Conservation (phyloP, 2,329 filamentous ascomycete species). For the Aspergillus brunneoviolaceus region DNA sequence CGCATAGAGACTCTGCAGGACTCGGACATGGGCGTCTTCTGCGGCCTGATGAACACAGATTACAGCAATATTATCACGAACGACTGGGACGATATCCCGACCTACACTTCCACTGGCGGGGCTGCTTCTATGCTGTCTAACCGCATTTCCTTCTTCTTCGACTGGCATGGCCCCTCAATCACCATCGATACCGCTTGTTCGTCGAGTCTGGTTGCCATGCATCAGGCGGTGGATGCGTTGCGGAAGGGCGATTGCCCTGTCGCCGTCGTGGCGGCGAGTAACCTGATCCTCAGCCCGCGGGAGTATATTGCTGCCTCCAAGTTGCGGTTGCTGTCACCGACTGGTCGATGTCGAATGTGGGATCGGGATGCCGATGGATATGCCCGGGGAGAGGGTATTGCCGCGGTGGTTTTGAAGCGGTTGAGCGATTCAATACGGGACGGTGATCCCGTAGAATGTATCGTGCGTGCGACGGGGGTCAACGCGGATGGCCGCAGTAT, state of each 20-base stretch:
- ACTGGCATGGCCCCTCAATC: slow-evolving; percentile 40
- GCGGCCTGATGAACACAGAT: slow-evolving; percentile 30
- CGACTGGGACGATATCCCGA: slow-evolving; percentile 25
- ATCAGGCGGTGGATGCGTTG: slow-evolving; percentile 34
- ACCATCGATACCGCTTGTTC: slow-evolving; percentile 51
- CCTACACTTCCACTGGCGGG: slow-evolving; percentile 33
- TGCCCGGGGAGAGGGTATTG: slow-evolving; percentile 55
- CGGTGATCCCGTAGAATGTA: slow-evolving; percentile 46
- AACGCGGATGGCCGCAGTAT: slow-evolving; percentile 40
- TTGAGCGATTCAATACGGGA: slow-evolving; percentile 50
- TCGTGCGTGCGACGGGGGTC: slow-evolving; percentile 36
- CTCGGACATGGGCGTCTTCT: slow-evolving; percentile 26
- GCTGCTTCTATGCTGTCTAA: slow-evolving; percentile 42
- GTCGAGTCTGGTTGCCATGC: slow-evolving; percentile 40
- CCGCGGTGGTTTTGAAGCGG: slow-evolving; percentile 52
- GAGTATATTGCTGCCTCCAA: slow-evolving; percentile 35
- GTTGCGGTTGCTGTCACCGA: slow-evolving; percentile 50
- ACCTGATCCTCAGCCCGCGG: slow-evolving; percentile 30
- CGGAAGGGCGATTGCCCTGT: slow-evolving; percentile 29
- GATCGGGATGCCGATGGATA: slow-evolving; percentile 51
- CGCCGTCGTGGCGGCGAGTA: slow-evolving; percentile 26
- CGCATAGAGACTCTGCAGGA: slow-evolving; percentile 26
- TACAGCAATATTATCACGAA: slow-evolving; percentile 24
- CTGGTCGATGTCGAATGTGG: slow-evolving; percentile 53
- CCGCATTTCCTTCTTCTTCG: slow-evolving; percentile 40